Evolutionary conservation across 768 basidiomycete species (phyloP).

Genomic region (Boletales sp.): DNA sequence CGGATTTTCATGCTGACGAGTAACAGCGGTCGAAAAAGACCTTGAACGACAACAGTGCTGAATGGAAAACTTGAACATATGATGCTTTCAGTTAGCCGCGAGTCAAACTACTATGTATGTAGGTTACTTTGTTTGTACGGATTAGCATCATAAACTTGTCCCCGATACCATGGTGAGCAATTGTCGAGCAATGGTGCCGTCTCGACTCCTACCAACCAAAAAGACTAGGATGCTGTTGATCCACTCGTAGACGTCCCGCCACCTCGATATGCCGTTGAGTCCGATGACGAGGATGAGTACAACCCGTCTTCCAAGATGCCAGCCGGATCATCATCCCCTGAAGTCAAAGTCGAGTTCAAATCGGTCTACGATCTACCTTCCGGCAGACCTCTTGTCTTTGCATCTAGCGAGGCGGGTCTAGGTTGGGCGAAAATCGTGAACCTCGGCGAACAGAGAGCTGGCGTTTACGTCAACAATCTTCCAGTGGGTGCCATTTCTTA

Average conservation of each 20-base stretch:
- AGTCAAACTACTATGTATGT: background rate
- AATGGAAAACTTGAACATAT: conserved; percentile 9
- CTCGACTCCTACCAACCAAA: background rate
- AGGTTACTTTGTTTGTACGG: no score
- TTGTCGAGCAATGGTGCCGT: background rate
- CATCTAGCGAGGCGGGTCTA: conserved; percentile 42
- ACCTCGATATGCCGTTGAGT: conserved; percentile 60
- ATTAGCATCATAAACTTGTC: background rate
- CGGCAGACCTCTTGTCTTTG: conserved; percentile 39
- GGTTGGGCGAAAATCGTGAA: conserved; percentile 51
- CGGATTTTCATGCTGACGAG: conserved; percentile 49
- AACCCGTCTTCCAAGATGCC: conserved; percentile 34
- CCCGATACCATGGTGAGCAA: conserved; percentile 12
- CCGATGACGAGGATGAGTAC: conserved; percentile 66
- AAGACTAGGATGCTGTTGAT: conserved; percentile 43
- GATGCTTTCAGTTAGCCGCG: background rate
- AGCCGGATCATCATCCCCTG: conserved; percentile 3
- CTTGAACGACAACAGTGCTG: conserved; percentile 2
- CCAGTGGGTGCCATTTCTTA: conserved; percentile 36
- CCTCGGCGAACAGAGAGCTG: conserved; percentile 50
- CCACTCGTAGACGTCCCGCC: conserved; percentile 55
- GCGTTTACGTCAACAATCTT: conserved; percentile 41
- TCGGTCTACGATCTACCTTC: conserved; percentile 31
- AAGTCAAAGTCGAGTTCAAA: conserved; percentile 35
- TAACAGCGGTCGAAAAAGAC: conserved; percentile 14